phyloP scores from a whole-genome alignment of 148 eudicot genomes.

The Rhododendron kiyosumense region DNA sequence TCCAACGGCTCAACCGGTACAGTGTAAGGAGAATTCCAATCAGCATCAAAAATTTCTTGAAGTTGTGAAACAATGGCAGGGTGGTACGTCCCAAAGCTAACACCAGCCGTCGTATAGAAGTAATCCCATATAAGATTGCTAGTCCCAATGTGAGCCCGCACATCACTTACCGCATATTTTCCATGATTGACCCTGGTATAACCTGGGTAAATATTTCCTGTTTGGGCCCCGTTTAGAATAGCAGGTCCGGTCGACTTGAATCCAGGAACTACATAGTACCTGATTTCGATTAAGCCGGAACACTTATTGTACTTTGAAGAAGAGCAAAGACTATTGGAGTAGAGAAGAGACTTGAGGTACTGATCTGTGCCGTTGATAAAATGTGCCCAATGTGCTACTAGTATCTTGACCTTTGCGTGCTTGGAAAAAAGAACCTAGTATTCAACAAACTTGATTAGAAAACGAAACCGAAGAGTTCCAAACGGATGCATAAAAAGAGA shows the following conservation, averaged over 20 bases:
- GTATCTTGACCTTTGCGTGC: slow-evolving; percentile 69
- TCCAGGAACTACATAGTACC: slow-evolving; percentile 76
- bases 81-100: slow-evolving; percentile 79
- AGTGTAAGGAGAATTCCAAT: slow-evolving; percentile 86
- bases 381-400: slow-evolving; percentile 85
- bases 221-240: slow-evolving; percentile 35
- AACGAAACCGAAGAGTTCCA: background rate
- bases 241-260: slow-evolving; percentile 80
- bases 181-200: slow-evolving; percentile 85
- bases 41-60: slow-evolving; percentile 80
- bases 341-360: slow-evolving; percentile 74
- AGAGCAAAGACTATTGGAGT: slow-evolving; percentile 66
- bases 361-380: slow-evolving; percentile 64
- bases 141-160: slow-evolving; percentile 79
- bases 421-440: slow-evolving; percentile 70
- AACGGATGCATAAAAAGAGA: background rate
- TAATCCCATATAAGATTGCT: slow-evolving; percentile 94
- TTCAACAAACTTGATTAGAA: background rate
- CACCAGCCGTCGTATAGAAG: slow-evolving; percentile 77
- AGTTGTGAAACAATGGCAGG: slow-evolving; percentile 67
- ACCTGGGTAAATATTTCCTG: slow-evolving; percentile 66
- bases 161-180: slow-evolving; percentile 81
- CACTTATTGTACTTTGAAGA: slow-evolving; percentile 78
- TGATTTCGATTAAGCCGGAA: slow-evolving; percentile 72
- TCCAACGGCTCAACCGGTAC: slow-evolving; percentile 51